Evolutionary conservation across 2,329 filamentous ascomycete genomes (phyloP), one percentile per base, ranked within the genome.

Genomic region (Colletotrichum sp.): DNA sequence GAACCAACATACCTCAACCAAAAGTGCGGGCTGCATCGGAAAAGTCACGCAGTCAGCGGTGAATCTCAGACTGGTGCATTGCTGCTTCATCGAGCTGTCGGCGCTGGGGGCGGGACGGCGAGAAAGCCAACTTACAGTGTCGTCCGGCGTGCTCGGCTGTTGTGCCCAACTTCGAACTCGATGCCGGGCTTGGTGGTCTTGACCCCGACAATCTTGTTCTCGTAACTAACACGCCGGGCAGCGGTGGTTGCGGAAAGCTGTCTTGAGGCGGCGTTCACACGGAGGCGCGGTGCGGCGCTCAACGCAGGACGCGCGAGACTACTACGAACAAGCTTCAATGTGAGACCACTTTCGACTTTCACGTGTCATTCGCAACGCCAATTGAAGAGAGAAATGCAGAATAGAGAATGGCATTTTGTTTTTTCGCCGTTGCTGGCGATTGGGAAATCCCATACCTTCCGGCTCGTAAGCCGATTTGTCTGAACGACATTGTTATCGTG

Each of bases 1-100:
- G n/a, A 32, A 18, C 18, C 34, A 43, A 24, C 76, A 24, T 78
- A 78, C 77, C 77, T 77, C 34, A 78, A 55, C 77, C 77, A 78
- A 24, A 78, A 78, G 65, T 78, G 77, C 36, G 77, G 72, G 66
- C 77, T 78, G 16, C 9, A 6, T 36, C 24, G 4, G 36, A 52
- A 6, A 32, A 36, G 34, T 75, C 18, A 52, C 10, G 43, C 43
- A 21, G 43, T 52, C 12, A 52, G 43, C 43, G 43, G 43, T 52
- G 43, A 52, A 52, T 52, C n/a, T 52, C 43, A 7, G 43, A 24
- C 43, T 24, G 43, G 43, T 21, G n/a, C n/a, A 52, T 52, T 52
- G 43, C 43, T 52, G 43, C 43, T 52, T 52, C 43, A 52, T 52
- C 6, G 43, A 52, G 43, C 39, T 48, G 39, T 48, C 9, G 39